These are phyloP conservation scores for Candida maesae DNA, from an alignment of 805 yeast genomes.

Conservation along the genomic window DNA sequence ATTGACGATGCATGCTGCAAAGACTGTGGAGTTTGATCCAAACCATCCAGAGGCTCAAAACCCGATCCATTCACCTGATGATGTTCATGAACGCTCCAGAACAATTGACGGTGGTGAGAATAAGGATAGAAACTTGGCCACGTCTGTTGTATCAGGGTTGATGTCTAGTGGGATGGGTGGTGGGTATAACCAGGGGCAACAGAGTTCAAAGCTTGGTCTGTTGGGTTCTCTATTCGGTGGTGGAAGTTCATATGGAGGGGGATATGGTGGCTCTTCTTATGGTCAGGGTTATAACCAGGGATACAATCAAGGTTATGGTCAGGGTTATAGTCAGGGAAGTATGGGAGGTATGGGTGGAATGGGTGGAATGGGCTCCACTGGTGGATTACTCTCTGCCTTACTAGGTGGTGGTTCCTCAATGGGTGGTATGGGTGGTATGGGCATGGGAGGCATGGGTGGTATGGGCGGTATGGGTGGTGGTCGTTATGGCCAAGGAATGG, in stretches of 20 bases:
- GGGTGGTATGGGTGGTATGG: slow-evolving; percentile 2
- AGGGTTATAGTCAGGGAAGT: neutral
- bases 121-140: slow-evolving; percentile 22
- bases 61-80: slow-evolving; percentile 2
- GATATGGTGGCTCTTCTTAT: neutral
- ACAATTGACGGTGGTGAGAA: slow-evolving; percentile 18
- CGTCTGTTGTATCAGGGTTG: slow-evolving; percentile 21
- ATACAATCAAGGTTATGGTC: neutral
- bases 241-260: slow-evolving; percentile 1
- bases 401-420: slow-evolving; percentile 12
- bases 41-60: neutral
- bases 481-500: slow-evolving; percentile 1
- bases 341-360: slow-evolving; percentile 5
- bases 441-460: slow-evolving; percentile 1
- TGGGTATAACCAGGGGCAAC: slow-evolving; percentile 12
- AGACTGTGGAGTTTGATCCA: slow-evolving; percentile 7
- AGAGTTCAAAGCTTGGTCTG: slow-evolving; percentile 9
- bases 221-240: slow-evolving; percentile 9
- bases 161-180: slow-evolving; percentile 20
- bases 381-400: slow-evolving; percentile 13
- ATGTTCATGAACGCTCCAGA: slow-evolving; percentile 19
- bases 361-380: slow-evolving; percentile 10
- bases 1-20: slow-evolving; percentile 22
- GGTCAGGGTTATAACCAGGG: neutral
- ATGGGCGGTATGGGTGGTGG: slow-evolving; percentile 1